Base-by-base conservation (phyloP, 73 alveolate genomes). In the Effrenium voratum region DNA sequence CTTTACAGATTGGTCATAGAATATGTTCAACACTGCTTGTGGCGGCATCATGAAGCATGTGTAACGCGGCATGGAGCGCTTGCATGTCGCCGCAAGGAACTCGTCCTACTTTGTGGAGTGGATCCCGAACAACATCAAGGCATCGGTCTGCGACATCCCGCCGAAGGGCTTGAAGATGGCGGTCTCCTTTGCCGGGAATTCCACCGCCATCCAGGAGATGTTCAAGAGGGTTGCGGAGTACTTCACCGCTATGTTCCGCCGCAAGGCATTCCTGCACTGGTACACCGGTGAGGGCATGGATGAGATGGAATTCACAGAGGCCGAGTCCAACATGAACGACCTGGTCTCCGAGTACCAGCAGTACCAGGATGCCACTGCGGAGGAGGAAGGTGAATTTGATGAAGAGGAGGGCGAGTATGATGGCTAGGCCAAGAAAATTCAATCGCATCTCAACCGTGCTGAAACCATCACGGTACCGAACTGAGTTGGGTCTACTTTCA, bases 191-290 rank as follows among this genome's bases (percentile, higher is more conserved):
- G 99, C 98, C 98, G 99, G 99, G 70, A 99, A 99, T 98, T 98
- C 99, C 59, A 99, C 99, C 84, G 99, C 99, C 98, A 99, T 99
- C 88, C 99, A 99, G 99, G 91, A 46, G 70, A 99, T 99, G 99
- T 99, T 99, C 99, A 99, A 99, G 99, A 98, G 99, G 97, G 99
- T 99, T 83, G 99, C n/a, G 28, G 79, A 66, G 40, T 66, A 66
- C 79, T 66, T 66, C 79, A 66, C 79, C 15, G 79, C 79, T 40
- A 66, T 66, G 79, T 66, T 66, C 79, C 99, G 99, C 98, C 99
- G 99, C 96, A 99, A 99, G 99, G 99, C 99, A 97, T 99, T 99
- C 99, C 98, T 99, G 93, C 99, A 99, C 98, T 99, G 99, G 99
- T 94, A 99, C 99, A 99, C 99, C 96, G 99, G 99, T 79, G 99